These are phyloP conservation scores for Porpolomopsis calyptriformis DNA, from an alignment of 768 basidiomycete species.

Conservation along the genomic window DNA sequence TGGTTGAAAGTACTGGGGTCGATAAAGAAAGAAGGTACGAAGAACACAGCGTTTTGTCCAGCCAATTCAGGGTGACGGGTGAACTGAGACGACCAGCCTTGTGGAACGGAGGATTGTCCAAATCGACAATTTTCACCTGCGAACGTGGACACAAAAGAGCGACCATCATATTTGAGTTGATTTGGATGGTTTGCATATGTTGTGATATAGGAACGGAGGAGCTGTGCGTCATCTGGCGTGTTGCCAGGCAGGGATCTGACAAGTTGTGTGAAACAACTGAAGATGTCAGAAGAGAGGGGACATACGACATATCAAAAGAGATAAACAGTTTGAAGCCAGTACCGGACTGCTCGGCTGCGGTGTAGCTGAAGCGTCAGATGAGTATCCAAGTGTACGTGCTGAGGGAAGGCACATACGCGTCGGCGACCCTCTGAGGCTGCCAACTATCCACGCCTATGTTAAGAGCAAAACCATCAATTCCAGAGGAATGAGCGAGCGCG, in stretches of 20 bases:
- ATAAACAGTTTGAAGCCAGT: slow-evolving; percentile 63
- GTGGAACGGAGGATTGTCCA: slow-evolving; percentile 38
- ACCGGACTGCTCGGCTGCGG: slow-evolving; percentile 41
- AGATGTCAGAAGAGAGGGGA: slow-evolving; percentile 9
- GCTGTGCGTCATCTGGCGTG: slow-evolving; percentile 35
- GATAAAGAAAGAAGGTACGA: slow-evolving; percentile 64
- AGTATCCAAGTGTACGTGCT: background rate
- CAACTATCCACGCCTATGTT: slow-evolving; percentile 59
- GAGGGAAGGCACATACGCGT: slow-evolving; percentile 38
- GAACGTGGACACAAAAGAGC: slow-evolving; percentile 60
- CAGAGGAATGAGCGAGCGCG: slow-evolving; percentile 40
- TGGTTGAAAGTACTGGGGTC: slow-evolving; percentile 38
- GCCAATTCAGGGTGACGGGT: slow-evolving; percentile 32
- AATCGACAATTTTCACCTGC: slow-evolving; percentile 60
- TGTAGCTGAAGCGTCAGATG: slow-evolving; percentile 29
- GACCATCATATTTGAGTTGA: slow-evolving; percentile 36
- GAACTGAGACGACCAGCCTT: slow-evolving; percentile 53
- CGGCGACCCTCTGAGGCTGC: slow-evolving; percentile 49
- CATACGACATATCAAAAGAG: slow-evolving; percentile 70
- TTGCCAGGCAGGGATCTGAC: slow-evolving; percentile 45
- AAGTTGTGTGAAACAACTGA: background rate
- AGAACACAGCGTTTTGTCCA: slow-evolving; percentile 37
- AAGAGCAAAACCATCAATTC: slow-evolving; percentile 62
- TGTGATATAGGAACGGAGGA: slow-evolving; percentile 43
- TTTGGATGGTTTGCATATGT: slow-evolving; percentile 47